Base-by-base conservation (phyloP, 176 grass and related monocot species). In the Carex pumila region DNA sequence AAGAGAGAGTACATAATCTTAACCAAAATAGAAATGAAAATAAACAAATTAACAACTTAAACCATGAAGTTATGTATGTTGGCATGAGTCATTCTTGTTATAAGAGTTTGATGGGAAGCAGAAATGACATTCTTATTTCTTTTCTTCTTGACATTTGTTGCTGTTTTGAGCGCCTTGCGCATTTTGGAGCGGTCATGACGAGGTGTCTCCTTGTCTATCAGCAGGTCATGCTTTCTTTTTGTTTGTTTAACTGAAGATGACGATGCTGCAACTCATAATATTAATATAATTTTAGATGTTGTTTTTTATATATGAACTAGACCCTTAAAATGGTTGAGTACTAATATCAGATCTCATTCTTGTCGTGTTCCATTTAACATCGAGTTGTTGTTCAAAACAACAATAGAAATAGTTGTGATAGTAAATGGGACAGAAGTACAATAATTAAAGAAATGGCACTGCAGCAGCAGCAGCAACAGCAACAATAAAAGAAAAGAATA, bases 31-130 rank as follows among this genome's bases (percentile, higher is more conserved):
- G 3, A 53, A 54, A 54, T 14, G 22, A 50, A 19, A 77, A 34
- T 9, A 13, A 57, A 78, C 12, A 57, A 55, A 37, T 37, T 37
- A 37, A 17, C 12, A 32, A 78, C 15, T 56, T 76, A 78, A 34
- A 83, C 80, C 80, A 83, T n/a, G 25, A 63, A 81, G 32, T 49
- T 64, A 68, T 83, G 1, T 12, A 83, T 83, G 80, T 43, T 65
- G 64, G 25, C 36, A 10, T 67, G 25, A 13, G 12, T 69, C 62
- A 83, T 83, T 52, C 4, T 65, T 64, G 61, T 65, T 65, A 68
- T 36, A 68, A 68, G 39, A 83, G 80, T 83, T 66, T 4, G 62
- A 65, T 63, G 36, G 52, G 34, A 30, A 15, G 9, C 49, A 66
- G 61, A 82, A 68, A 82, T 67, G 59, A 82, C 21, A 82, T 52